Base-by-base conservation (phyloP, 164 flowering plant genomes). In the Paratinospora sagittata region DNA sequence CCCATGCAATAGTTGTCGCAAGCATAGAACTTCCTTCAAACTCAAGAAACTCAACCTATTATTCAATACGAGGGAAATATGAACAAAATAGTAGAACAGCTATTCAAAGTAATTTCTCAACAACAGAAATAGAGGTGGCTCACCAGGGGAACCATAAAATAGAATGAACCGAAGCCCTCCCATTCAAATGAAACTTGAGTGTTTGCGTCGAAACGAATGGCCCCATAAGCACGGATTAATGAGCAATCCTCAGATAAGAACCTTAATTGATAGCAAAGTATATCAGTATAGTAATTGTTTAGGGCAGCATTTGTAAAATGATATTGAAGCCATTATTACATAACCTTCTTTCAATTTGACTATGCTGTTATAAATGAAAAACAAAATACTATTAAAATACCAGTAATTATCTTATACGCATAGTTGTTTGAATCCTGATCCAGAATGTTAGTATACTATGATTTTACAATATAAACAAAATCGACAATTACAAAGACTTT, bases 11-110 rank as follows among this genome's bases (percentile, higher is more conserved):
- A 63, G 89, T 91, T 23, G 84, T 73, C 4, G 92, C 93, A 65
- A 95, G 85, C 79, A 91, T 81, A 27, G 97, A 90, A 76, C 89
- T 84, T 76, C 88, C 91, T 84, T 91, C 88, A 74, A 95, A 80
- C 86, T 95, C 99, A 82, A 88, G 81, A 78, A 92, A 85, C 83
- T 95, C 99, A 78, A 95, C 89, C 98, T 94, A 92, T 78, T 68
- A 82, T 77, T 75, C 68, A 69, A 73, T 66, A 73, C 75, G 78
- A 72, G 72, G 75, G 67, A 78, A 68, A 64, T 8, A 73, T 63
- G 60, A 47, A 6, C 61, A 27, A 57, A 52, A 41, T 27, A 34
- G 14, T 23, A 13, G 21, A 52, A 34, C 3, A 72, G 12, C 8
- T 13, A 26, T 19, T 17, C 34, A 36, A 39, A 17, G 30, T 24